phyloP scores from a whole-genome alignment of 495 filamentous ascomycete genomes.

The Xylaria bambusicola region DNA sequence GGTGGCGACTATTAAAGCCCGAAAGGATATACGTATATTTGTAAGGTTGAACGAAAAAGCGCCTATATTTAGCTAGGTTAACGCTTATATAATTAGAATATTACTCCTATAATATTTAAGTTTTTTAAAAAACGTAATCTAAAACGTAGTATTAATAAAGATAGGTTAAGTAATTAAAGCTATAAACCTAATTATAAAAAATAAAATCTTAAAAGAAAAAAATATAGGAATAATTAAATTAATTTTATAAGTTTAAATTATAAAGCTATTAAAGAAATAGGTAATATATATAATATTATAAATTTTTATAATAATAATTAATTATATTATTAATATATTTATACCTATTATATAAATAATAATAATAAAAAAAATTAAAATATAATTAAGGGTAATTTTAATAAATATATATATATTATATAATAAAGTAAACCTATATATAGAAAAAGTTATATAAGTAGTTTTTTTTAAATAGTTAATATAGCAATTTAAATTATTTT shows the following conservation, averaged over 20 bases:
- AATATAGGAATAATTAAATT: neutral
- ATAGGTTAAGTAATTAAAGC: neutral
- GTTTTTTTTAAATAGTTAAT: constrained; percentile 1
- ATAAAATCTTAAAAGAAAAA: too few species aligned
- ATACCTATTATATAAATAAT: neutral
- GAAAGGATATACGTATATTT: neutral
- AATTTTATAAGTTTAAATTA: neutral
- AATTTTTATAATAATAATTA: neutral
- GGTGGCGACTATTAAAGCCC: neutral
- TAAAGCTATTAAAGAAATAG: neutral
- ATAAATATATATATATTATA: neutral
- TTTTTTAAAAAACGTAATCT: neutral
- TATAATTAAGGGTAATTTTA: neutral
- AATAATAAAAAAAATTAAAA: neutral
- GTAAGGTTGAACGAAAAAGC: neutral
- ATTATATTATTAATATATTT: neutral
- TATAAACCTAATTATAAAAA: neutral
- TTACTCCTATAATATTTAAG: neutral
- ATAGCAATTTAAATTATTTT: neutral
- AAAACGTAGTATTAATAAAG: neutral
- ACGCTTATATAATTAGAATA: neutral
- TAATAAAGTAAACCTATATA: neutral
- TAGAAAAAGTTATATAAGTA: neutral
- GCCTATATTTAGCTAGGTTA: neutral
- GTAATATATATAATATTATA: neutral